These are phyloP conservation scores for Erysimum cheiri DNA, from an alignment of 441 rosid genomes.

Conservation along the genomic window DNA sequence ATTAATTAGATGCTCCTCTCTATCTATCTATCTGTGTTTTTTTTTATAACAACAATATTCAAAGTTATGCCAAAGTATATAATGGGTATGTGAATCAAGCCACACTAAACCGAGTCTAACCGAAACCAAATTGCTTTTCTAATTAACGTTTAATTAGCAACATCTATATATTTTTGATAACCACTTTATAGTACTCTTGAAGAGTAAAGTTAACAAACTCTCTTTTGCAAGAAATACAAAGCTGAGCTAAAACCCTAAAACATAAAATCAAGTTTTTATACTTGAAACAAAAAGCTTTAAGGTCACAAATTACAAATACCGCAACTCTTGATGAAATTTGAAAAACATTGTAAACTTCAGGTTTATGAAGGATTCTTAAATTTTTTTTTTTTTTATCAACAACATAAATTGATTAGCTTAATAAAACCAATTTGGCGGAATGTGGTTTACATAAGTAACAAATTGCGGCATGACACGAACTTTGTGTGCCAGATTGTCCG, in stretches of 20 bases:
- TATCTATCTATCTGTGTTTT: constrained; percentile 16
- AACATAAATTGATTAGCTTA: too few relatives aligned
- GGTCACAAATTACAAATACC: not conserved
- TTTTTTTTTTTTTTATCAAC: too few relatives aligned
- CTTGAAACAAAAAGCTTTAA: too few relatives aligned
- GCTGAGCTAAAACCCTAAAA: not conserved
- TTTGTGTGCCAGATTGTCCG: too few relatives aligned
- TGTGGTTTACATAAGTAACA: too few relatives aligned
- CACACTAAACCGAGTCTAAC: not conserved
- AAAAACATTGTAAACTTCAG: not conserved
- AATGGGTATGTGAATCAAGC: not conserved
- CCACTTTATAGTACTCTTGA: not conserved
- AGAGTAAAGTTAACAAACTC: not conserved
- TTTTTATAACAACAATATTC: not conserved
- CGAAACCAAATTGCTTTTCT: not conserved
- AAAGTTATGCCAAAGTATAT: constrained; percentile 3
- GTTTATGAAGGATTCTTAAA: not conserved
- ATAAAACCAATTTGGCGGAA: too few relatives aligned
- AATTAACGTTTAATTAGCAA: too few relatives aligned
- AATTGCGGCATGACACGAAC: too few relatives aligned
- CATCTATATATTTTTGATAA: constrained; percentile 1
- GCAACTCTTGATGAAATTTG: not conserved
- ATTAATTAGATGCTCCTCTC: constrained; percentile 28
- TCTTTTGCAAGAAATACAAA: not conserved
- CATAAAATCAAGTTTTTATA: constrained; percentile 12